Evolutionary conservation across 352 stramenopile genomes (phyloP), one percentile per base, ranked within the genome.

Genomic region (Phytopythium chamaehyphon): DNA sequence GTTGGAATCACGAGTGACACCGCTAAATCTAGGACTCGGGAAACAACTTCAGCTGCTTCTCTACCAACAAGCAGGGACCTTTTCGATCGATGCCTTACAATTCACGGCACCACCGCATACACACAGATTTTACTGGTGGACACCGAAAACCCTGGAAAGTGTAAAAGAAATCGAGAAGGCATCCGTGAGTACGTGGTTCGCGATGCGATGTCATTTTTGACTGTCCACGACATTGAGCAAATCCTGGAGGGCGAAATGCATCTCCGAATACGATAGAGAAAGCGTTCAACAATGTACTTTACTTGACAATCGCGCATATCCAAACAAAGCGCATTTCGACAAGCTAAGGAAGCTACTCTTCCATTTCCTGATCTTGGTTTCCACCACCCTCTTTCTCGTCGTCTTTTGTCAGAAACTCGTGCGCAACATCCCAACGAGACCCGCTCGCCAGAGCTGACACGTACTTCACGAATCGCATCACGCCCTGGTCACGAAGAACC

Each of bases 401-500:
- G 16, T 57, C 33, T 14, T 56, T 37, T 31, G 58, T 24, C 45
- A 66, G 22, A 52, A 59, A 68, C 63, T 62, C 89, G 63, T 86
- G 67, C 35, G 73, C 67, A 26, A 97, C 75, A 65, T 98, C 92
- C 68, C 76, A 98, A 28, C 92, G 71, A 19, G 81, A 93, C 45
- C 83, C 81, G 6, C 79, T 90, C 31, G 89, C 92, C 33, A 71
- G 66, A 12, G 61, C 70, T 47, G 79, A 87, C 18, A 97, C 73
- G 62, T 97, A 98, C 67, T 98, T 98, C 54, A 98, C 79, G 67
- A 98, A 97, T 40, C 87, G 74, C 82, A 97, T 91, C 36, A 84
- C 93, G 51, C 80, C 80, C 44, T 73, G 67, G 73, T 98, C 88
- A 42, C 88, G 70, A 36, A 94, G 80, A 11, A 97, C 90, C n/a